Base-by-base conservation (phyloP, 345 rosid species). In the Firmiana major region DNA sequence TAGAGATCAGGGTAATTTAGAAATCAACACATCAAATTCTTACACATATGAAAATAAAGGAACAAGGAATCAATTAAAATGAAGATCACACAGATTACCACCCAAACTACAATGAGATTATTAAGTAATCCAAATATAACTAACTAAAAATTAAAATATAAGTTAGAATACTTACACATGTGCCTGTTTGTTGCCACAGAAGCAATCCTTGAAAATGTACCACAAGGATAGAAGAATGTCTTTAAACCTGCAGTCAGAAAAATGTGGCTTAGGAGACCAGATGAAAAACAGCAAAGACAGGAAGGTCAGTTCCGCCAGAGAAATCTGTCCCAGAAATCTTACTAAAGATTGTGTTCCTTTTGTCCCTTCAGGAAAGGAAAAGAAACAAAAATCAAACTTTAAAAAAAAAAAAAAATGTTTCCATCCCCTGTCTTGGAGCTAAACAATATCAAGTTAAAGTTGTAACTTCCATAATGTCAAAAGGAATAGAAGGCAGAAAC, bases 201-300 rank as follows among this genome's bases (percentile, higher is more conserved):
- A 43, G 95, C 94, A 80, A 96, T 88, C 87, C 84, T 93, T 43
- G 98, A 88, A 81, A 96, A 84, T 64, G 98, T 92, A 71, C 93
- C 97, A 75, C 99, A 96, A 13, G 98, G 99, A 81, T 82, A 96
- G 82, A 93, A 91, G 75, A 89, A 85, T 76, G 99, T 91, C 89
- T 83, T 93, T 55, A 93, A 53, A 79, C 98, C 99, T 96, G 90
- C 79, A 78, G 75, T 70, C 9, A 15, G 40, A 45, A 64, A 28
- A 28, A 51, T 21, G 38, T 51, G 54, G 46, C 63, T 80, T 49
- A 80, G 74, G 72, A 43, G 51, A 63, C 60, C 34, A 57, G 42
- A 34, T 81, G 19, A 6, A 26, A 15, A 15, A 59, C 22, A 53
- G 31, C 60, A 43, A 55, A 58, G 53, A 21, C 66, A 15, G 72